Conservation (phyloP, 73 alveolate genomes). For the Durusdinium trenchii region DNA sequence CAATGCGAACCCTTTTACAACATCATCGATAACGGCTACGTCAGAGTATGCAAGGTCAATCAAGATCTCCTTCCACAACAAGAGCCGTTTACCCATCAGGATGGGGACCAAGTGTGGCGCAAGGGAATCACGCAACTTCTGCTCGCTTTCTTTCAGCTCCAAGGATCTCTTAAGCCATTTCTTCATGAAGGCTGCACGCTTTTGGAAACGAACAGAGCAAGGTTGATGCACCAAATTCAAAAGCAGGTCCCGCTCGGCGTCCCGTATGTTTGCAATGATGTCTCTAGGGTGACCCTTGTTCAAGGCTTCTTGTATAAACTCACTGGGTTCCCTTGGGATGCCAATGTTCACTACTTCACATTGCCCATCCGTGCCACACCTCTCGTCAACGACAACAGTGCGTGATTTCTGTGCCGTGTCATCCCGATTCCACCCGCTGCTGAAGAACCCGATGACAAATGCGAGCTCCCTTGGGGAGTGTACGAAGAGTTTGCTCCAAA, state of each 20-base stretch:
- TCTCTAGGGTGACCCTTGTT: background rate
- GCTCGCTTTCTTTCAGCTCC: background rate
- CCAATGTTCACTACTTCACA: background rate
- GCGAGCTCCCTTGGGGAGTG: too few relatives aligned
- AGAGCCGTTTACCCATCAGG: background rate
- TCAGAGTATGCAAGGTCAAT: background rate
- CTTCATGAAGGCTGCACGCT: background rate
- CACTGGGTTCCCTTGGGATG: background rate
- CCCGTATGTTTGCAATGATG: background rate
- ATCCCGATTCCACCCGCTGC: too few relatives aligned
- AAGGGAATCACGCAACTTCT: background rate
- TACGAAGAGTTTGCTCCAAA: too few relatives aligned
- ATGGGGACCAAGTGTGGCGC: background rate
- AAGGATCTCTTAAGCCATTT: background rate
- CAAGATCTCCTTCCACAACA: background rate
- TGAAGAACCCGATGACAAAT: too few relatives aligned
- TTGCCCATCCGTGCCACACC: too few relatives aligned
- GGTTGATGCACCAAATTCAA: background rate
- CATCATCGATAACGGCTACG: background rate
- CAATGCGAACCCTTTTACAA: background rate
- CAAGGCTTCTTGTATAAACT: background rate
- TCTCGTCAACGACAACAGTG: too few relatives aligned
- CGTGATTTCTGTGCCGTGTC: too few relatives aligned
- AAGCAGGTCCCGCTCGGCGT: background rate
- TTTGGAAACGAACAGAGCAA: background rate